Percentiles rank a stretch among this genome's conserved stretches.
phyloP scores from a whole-genome alignment of 495 filamentous ascomycete species.

The Penicillium bialowiezense region DNA sequence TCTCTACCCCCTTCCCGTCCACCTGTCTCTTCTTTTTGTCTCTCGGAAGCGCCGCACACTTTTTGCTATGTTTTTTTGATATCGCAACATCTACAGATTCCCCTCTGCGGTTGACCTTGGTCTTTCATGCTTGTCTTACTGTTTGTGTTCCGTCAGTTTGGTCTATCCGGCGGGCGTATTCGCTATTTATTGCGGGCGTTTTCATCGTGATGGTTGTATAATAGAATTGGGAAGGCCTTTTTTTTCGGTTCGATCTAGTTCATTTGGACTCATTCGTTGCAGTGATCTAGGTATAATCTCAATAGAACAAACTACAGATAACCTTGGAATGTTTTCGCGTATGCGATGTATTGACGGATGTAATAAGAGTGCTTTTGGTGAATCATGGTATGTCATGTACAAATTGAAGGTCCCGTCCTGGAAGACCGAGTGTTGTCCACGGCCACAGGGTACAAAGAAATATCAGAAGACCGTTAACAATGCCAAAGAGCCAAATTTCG shows the following conservation, averaged over 20 bases:
- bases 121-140: constrained; percentile 11
- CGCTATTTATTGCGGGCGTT: constrained; percentile 15
- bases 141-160: constrained; percentile 8
- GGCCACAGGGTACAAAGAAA: constrained; percentile 1
- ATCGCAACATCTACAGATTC: constrained; percentile 19
- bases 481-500: neutral
- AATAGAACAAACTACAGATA: neutral
- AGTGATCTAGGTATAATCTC: neutral
- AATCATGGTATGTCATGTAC: constrained; percentile 6
- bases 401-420: neutral
- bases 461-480: constrained; percentile 3
- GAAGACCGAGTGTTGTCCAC: neutral
- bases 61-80: constrained; percentile 14
- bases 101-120: constrained; percentile 16
- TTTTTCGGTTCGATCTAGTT: constrained; percentile 26
- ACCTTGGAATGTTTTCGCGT: too few relatives aligned
- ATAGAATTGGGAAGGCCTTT: constrained; percentile 21
- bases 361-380: constrained; percentile 26
- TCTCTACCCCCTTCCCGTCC: too few relatives aligned
- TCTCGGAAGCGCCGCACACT: constrained; percentile 7
- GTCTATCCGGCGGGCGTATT: neutral
- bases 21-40: too few relatives aligned
- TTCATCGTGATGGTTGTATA: constrained; percentile 18
- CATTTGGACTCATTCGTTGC: constrained; percentile 4
- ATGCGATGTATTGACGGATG: constrained; percentile 3